Evolutionary conservation across 2,329 filamentous ascomycete genomes (phyloP).

Genomic region (Xylariales sp.): DNA sequence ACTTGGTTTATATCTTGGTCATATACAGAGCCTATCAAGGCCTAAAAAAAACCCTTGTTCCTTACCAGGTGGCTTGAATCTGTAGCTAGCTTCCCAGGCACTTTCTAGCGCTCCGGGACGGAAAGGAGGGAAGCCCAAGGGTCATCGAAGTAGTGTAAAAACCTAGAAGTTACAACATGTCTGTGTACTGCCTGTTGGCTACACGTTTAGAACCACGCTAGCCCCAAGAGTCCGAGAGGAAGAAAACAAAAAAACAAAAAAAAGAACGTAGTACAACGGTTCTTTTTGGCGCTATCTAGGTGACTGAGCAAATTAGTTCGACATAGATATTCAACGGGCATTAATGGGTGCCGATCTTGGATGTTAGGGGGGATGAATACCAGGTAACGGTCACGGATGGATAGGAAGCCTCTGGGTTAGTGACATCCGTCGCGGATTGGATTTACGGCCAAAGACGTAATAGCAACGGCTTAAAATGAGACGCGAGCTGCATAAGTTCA

Average conservation of each 20-base stretch:
- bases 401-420: not conserved
- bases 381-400: not conserved
- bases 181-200: not conserved
- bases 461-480: not conserved
- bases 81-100: not conserved
- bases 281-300: not conserved
- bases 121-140: not conserved
- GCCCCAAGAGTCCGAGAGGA: not conserved
- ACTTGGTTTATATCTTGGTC: not conserved
- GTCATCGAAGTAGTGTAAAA: not conserved
- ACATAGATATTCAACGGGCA: not conserved
- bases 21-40: no score
- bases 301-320: not conserved
- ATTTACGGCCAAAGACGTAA: conserved; percentile 11
- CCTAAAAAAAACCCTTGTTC: no score
- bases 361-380: not conserved
- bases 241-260: not conserved
- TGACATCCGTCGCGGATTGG: not conserved
- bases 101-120: not conserved
- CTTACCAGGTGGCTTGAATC: no score
- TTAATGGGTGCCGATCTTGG: not conserved
- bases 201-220: not conserved
- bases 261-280: not conserved
- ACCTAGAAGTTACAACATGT: not conserved
- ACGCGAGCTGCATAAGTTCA: conserved; percentile 5